Evolutionary conservation across 2,329 filamentous ascomycete species (phyloP).

Genomic region (Pestalotiopsis sp.): DNA sequence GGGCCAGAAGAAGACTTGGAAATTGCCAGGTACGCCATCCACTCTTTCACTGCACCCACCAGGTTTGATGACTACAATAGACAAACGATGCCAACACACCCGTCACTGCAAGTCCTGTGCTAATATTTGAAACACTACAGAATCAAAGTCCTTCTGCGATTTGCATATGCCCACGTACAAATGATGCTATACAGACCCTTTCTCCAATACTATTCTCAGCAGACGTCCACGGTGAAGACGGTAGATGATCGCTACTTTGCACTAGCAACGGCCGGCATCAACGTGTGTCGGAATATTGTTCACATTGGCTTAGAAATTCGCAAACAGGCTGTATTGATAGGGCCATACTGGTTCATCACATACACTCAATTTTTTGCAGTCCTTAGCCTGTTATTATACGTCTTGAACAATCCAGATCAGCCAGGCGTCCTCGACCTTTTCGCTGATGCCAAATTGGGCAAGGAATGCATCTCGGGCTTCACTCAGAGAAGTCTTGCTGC

Average conservation of each 20-base stretch:
- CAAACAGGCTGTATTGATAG: constrained; percentile 66
- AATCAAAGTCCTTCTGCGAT: constrained; percentile 68
- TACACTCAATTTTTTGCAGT: constrained; percentile 80
- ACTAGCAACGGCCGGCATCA: constrained; percentile 60
- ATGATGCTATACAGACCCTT: constrained; percentile 79
- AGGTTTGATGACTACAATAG: too few relatives aligned
- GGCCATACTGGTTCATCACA: constrained; percentile 80
- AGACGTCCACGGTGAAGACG: constrained; percentile 46
- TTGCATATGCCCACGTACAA: constrained; percentile 76
- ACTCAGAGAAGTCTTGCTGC: constrained; percentile 14
- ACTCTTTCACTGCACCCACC: too few relatives aligned
- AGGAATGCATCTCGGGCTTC: constrained; percentile 13
- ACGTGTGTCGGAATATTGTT: constrained; percentile 67
- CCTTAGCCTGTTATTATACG: constrained; percentile 73
- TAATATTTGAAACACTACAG: constrained; percentile 25
- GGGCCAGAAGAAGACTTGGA: constrained; percentile 71
- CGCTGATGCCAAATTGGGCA: constrained; percentile 60
- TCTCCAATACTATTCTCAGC: constrained; percentile 72
- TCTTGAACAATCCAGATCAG: constrained; percentile 73
- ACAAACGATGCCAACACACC: too few relatives aligned
- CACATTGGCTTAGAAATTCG: constrained; percentile 78
- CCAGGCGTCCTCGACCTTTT: constrained; percentile 74
- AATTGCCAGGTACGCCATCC: constrained; percentile 63
- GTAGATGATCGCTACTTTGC: constrained; percentile 74
- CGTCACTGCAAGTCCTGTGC: not conserved